Conservation (phyloP, 2,329 filamentous ascomycete species). For the Didymella lethalis region DNA sequence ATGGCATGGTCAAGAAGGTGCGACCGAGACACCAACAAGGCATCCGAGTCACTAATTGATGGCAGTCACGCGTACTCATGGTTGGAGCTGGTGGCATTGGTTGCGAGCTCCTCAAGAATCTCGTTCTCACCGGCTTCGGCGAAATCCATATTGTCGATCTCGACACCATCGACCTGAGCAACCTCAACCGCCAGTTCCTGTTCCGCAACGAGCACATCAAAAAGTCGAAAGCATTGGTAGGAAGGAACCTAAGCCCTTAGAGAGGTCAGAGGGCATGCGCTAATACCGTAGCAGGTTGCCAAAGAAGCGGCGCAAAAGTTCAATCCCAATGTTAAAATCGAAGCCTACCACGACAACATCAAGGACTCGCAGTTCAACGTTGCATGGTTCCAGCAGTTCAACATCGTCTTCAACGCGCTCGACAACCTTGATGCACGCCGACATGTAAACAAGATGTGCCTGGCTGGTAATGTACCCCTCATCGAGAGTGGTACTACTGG, state of each 20-base stretch:
- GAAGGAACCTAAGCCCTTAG: conserved; percentile 32
- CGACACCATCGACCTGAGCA: conserved; percentile 97
- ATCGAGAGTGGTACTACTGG: conserved; percentile 97
- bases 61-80: conserved; percentile 84
- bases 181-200: conserved; percentile 96
- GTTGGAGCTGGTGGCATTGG: conserved; percentile 97
- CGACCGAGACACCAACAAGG: conserved; percentile 13
- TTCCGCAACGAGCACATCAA: conserved; percentile 98
- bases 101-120: conserved; percentile 96
- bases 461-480: conserved; percentile 87
- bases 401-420: conserved; percentile 92
- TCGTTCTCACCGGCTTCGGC: conserved; percentile 89
- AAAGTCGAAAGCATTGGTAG: conserved; percentile 89
- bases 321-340: conserved; percentile 85
- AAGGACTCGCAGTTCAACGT: conserved; percentile 88
- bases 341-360: conserved; percentile 93
- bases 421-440: conserved; percentile 94
- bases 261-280: conserved; percentile 18
- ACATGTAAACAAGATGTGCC: conserved; percentile 97
- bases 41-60: conserved; percentile 33
- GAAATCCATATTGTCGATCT: conserved; percentile 96
- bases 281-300: conserved; percentile 69
- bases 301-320: conserved; percentile 91
- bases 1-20: conserved; percentile 74
- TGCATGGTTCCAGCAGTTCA: conserved; percentile 84